phyloP scores from a whole-genome alignment of 1,284 basidiomycete genomes.

The Malassezia pachydermatis region DNA sequence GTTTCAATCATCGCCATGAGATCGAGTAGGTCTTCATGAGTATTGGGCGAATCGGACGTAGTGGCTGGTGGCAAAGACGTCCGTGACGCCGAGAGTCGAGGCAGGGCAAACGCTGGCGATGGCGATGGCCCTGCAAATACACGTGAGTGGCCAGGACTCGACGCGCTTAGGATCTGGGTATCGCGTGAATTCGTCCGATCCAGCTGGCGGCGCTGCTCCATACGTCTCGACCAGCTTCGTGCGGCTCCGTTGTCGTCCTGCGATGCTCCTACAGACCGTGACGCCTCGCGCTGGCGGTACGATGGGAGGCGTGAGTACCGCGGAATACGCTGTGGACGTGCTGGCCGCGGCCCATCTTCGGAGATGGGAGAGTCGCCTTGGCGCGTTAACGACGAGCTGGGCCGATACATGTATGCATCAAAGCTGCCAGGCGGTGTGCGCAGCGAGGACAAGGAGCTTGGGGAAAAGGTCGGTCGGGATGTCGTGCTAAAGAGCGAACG shows the following conservation, averaged over 20 bases:
- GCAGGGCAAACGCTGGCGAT: constrained; percentile 11
- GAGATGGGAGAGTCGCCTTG: background rate
- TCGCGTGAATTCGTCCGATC: constrained; percentile 2
- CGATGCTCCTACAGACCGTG: constrained; percentile 1
- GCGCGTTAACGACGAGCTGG: background rate
- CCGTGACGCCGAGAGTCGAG: background rate
- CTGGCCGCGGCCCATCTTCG: background rate
- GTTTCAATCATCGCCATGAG: constrained; percentile 16
- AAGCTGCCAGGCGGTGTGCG: constrained; percentile 7
- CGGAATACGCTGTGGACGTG: constrained; percentile 9
- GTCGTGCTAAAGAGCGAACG: constrained; percentile 8
- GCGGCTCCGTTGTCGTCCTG: constrained; percentile 1
- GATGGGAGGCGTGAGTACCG: constrained; percentile 14
- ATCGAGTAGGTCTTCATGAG: constrained; percentile 13
- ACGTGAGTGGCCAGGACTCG: constrained; percentile 7
- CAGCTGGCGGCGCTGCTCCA: constrained; percentile 12
- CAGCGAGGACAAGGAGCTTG: constrained; percentile 9
- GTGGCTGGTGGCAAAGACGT: background rate
- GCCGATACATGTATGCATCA: constrained; percentile 7
- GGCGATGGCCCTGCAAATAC: constrained; percentile 12
- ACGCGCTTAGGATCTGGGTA: background rate
- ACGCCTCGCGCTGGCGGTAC: constrained; percentile 9
- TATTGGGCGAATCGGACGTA: too few species aligned
- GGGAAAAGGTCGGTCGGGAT: constrained; percentile 3
- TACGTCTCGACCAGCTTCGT: constrained; percentile 14